Percentiles rank a stretch among this genome's conserved stretches.
phyloP scores from a whole-genome alignment of 169 alveolate species.

The Plasmodium sp. region DNA sequence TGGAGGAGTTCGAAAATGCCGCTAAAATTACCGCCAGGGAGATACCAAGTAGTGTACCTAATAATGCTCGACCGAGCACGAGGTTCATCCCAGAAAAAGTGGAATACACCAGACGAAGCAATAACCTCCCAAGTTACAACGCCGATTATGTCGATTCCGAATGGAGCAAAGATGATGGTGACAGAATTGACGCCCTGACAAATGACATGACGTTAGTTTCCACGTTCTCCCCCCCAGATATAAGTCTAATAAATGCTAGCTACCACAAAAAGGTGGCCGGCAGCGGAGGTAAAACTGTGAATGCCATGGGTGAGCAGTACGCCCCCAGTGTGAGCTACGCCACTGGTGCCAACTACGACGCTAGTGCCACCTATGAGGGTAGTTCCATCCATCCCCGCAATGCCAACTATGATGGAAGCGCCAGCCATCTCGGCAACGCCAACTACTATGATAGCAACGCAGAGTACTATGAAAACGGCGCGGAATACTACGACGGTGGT shows the following conservation, averaged over 20 bases:
- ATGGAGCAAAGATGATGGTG: slow-evolving; percentile 30
- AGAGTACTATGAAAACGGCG: neutral
- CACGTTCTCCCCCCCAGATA: slow-evolving; percentile 65
- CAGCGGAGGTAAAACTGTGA: neutral
- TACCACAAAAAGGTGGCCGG: slow-evolving; percentile 37
- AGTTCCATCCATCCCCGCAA: neutral
- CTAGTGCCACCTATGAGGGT: neutral
- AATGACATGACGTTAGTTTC: slow-evolving; percentile 74
- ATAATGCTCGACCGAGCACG: slow-evolving; percentile 6
- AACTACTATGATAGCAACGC: too few relatives aligned
- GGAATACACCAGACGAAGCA: neutral
- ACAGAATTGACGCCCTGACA: slow-evolving; percentile 13
- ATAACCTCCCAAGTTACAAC: slow-evolving; percentile 25
- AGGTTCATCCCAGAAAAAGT: slow-evolving; percentile 43
- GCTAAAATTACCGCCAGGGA: neutral
- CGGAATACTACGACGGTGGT: too few relatives aligned
- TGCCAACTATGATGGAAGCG: too few relatives aligned
- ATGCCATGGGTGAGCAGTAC: slow-evolving; percentile 1
- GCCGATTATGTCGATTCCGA: slow-evolving; percentile 22
- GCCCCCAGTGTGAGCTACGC: neutral
- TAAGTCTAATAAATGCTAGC: slow-evolving; percentile 55
- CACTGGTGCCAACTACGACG: neutral
- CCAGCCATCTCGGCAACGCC: too few relatives aligned
- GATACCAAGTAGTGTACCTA: neutral
- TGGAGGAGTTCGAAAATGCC: slow-evolving; percentile 35